phyloP scores from a whole-genome alignment of 805 yeast species.

The Candida endomychidarum region DNA sequence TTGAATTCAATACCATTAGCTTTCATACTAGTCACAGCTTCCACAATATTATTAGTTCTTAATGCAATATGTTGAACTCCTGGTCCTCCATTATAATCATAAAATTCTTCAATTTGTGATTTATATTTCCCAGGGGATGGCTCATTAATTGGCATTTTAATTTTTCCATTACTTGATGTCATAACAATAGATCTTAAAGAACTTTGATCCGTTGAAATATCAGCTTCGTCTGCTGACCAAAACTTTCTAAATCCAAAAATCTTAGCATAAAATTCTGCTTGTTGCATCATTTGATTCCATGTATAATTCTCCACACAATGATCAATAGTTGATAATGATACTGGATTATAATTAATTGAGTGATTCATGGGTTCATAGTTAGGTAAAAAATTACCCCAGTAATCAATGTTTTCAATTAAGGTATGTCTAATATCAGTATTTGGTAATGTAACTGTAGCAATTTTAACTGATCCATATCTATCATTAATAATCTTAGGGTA shows the following conservation, averaged over 20 bases:
- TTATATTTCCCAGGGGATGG: slow-evolving; percentile 68
- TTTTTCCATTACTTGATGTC: slow-evolving; percentile 62
- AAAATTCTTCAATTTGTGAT: slow-evolving; percentile 81
- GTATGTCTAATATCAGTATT: slow-evolving; percentile 71
- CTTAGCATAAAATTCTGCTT: slow-evolving; percentile 58
- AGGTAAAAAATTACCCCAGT: slow-evolving; percentile 52
- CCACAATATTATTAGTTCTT: slow-evolving; percentile 58
- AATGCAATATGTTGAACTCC: slow-evolving; percentile 86
- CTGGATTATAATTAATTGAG: neutral
- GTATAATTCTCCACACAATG: slow-evolving; percentile 80
- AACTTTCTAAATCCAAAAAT: slow-evolving; percentile 73
- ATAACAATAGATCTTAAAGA: slow-evolving; percentile 75
- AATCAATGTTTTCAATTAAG: slow-evolving; percentile 49
- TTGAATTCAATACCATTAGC: slow-evolving; percentile 73
- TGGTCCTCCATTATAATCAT: slow-evolving; percentile 73
- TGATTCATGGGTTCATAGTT: slow-evolving; percentile 28
- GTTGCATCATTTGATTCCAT: slow-evolving; percentile 62
- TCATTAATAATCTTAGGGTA: slow-evolving; percentile 38
- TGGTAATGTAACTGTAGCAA: slow-evolving; percentile 47
- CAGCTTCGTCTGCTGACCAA: slow-evolving; percentile 83
- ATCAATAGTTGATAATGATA: slow-evolving; percentile 44
- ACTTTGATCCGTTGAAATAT: slow-evolving; percentile 66
- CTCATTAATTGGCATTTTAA: slow-evolving; percentile 84
- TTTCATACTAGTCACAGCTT: slow-evolving; percentile 52
- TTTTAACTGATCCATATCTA: slow-evolving; percentile 47